Evolutionary conservation across 2,329 filamentous ascomycete genomes (phyloP).

Genomic region (Davidsoniella australis): DNA sequence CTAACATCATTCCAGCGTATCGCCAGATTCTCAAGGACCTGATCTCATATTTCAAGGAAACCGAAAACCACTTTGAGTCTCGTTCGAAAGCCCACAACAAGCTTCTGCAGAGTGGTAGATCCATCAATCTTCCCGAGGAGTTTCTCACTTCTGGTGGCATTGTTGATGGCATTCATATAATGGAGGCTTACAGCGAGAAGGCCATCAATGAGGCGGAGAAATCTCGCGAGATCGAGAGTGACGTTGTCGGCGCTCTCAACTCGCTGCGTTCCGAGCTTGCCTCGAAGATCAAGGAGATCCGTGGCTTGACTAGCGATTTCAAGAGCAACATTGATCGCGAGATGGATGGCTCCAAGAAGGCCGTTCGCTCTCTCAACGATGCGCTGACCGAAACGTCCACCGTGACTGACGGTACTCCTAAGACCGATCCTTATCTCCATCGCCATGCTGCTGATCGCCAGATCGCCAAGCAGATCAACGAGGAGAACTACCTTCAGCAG

Average conservation of each 20-base stretch:
- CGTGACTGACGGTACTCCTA: constrained; percentile 51
- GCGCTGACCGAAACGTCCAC: constrained; percentile 61
- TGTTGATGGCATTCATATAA: constrained; percentile 65
- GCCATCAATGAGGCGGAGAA: constrained; percentile 69
- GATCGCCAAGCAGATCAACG: constrained; percentile 80
- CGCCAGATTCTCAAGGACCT: constrained; percentile 88
- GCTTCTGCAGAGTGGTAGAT: constrained; percentile 69
- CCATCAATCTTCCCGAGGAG: constrained; percentile 52
- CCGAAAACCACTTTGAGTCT: constrained; percentile 76
- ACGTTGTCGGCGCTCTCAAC: constrained; percentile 75
- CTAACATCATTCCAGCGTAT: constrained; percentile 46
- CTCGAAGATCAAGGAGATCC: constrained; percentile 98
- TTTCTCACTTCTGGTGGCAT: constrained; percentile 75
- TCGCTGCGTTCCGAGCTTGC: constrained; percentile 75
- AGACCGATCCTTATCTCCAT: constrained; percentile 82
- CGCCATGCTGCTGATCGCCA: constrained; percentile 75
- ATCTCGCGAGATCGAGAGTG: constrained; percentile 75
- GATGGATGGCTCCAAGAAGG: constrained; percentile 66
- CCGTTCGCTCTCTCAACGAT: constrained; percentile 68
- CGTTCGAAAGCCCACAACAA: constrained; percentile 69
- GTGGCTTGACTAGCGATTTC: constrained; percentile 81
- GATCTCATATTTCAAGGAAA: constrained; percentile 83
- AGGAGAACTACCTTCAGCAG: constrained; percentile 94
- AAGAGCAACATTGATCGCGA: constrained; percentile 95
- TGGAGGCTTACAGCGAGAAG: constrained; percentile 69